Evolutionary conservation across 148 eudicot species (phyloP).

Genomic region (Fagopyrum esculentum): DNA sequence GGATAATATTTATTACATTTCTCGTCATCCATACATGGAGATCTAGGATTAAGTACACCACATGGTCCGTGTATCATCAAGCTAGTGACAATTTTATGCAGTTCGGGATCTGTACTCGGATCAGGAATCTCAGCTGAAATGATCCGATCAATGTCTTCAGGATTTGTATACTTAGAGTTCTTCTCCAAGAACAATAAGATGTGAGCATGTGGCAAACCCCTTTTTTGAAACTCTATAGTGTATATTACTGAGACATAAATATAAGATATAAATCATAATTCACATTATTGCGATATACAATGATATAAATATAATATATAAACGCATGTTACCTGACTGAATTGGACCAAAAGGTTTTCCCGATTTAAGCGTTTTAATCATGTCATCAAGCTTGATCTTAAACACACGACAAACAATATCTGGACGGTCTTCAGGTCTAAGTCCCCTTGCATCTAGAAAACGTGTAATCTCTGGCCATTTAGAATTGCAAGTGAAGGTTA

Average conservation of each 20-base stretch:
- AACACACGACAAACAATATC: constrained; percentile 19
- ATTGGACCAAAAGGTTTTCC: too few species aligned
- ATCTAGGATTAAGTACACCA: not conserved
- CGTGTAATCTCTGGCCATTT: constrained; percentile 18
- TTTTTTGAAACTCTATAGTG: constrained; percentile 14
- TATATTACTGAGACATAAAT: too few species aligned
- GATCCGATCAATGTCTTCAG: not conserved
- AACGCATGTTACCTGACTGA: too few species aligned
- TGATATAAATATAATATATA: too few species aligned
- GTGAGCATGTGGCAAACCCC: constrained; percentile 9
- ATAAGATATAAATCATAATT: too few species aligned
- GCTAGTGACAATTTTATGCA: not conserved
- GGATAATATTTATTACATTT: constrained; percentile 12
- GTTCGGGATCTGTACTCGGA: not conserved
- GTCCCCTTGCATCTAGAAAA: not conserved
- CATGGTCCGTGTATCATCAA: constrained; percentile 12
- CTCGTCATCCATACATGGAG: not conserved
- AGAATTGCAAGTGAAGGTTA: constrained; percentile 19
- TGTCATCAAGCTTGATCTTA: constrained; percentile 19
- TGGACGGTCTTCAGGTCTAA: constrained; percentile 12
- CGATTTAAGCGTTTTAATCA: too few species aligned
- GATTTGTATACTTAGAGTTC: not conserved
- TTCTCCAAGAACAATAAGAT: not conserved
- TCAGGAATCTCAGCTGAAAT: not conserved
- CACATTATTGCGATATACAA: too few species aligned